phyloP scores from a whole-genome alignment of 352 stramenopile genomes.

The Hyaloperonospora brassicae region DNA sequence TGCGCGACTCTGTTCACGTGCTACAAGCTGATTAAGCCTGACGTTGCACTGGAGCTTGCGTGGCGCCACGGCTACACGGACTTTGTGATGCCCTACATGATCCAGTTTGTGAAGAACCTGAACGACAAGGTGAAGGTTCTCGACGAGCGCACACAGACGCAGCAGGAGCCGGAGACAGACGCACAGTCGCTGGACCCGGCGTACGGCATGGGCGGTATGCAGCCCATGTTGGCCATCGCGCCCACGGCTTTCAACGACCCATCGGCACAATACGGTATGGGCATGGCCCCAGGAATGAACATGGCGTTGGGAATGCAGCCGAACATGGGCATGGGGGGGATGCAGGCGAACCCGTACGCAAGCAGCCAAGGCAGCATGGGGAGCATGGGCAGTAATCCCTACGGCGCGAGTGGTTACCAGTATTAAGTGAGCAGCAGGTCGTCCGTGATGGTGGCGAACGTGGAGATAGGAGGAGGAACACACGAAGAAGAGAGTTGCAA shows the following conservation, averaged over 20 bases:
- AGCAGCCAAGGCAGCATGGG: conserved; percentile 36
- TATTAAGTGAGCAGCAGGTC: conserved; percentile 27
- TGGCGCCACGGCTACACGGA: conserved; percentile 98
- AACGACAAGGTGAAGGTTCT: conserved; percentile 92
- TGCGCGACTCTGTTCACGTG: conserved; percentile 97
- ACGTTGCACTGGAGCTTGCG: conserved; percentile 97
- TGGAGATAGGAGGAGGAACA: conserved; percentile 16
- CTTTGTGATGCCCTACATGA: conserved; percentile 99
- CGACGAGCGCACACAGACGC: conserved; percentile 82
- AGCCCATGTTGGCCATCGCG: conserved; percentile 76
- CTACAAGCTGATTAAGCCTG: conserved; percentile 97
- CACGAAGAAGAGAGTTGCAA: conserved; percentile 8
- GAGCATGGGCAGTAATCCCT: conserved; percentile 32
- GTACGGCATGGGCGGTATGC: conserved; percentile 73
- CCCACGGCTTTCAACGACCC: conserved; percentile 81
- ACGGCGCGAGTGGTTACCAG: conserved; percentile 44
- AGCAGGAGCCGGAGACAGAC: conserved; percentile 63
- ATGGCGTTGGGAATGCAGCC: conserved; percentile 50
- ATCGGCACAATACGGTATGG: conserved; percentile 47
- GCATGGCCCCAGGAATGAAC: conserved; percentile 43
- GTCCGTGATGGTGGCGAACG: neutral
- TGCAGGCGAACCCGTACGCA: conserved; percentile 49
- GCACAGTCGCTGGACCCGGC: conserved; percentile 45
- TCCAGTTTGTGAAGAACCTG: conserved; percentile 98
- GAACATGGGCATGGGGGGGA: conserved; percentile 39